Percentiles rank a stretch among this genome's conserved stretches.
These are phyloP conservation scores for Solanum hybrid DNA, from an alignment of 305 asterid species.

Conservation along the genomic window DNA sequence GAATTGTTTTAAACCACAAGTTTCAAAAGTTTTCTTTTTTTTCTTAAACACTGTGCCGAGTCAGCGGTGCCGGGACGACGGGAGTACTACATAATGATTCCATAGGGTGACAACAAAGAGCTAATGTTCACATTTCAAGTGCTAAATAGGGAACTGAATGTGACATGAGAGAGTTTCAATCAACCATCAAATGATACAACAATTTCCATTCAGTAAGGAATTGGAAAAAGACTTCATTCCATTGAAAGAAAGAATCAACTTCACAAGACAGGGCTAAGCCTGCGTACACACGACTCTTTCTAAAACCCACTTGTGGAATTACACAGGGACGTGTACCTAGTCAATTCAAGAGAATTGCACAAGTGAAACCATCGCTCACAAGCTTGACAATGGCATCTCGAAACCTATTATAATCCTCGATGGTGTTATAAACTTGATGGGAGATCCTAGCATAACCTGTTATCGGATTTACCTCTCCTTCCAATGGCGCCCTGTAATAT, in stretches of 20 bases:
- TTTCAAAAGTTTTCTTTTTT: too few relatives aligned
- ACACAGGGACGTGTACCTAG: background rate
- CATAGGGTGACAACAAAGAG: background rate
- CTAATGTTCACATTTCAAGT: background rate
- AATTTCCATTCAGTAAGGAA: background rate
- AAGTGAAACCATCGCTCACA: conserved; percentile 45
- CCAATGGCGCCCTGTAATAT: conserved; percentile 40
- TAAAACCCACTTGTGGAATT: background rate
- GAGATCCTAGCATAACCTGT: conserved; percentile 87
- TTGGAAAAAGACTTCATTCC: background rate
- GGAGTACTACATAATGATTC: background rate
- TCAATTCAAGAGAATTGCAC: conserved; percentile 25
- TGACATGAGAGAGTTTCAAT: background rate
- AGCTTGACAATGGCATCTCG: conserved; percentile 67
- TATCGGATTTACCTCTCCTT: conserved; percentile 34
- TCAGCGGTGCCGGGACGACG: too few relatives aligned
- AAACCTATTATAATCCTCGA: conserved; percentile 54
- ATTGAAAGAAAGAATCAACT: background rate
- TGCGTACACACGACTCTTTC: background rate
- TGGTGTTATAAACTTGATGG: conserved; percentile 73
- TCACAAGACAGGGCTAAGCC: background rate
- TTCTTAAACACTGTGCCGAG: too few relatives aligned
- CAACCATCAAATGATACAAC: background rate
- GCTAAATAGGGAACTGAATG: background rate
- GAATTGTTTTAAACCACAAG: accelerated